A percentile compares a stretch with the other conserved stretches of the same genome.
Conservation (phyloP, 179 eudicot genomes). For the Heliamphora pulchella region DNA sequence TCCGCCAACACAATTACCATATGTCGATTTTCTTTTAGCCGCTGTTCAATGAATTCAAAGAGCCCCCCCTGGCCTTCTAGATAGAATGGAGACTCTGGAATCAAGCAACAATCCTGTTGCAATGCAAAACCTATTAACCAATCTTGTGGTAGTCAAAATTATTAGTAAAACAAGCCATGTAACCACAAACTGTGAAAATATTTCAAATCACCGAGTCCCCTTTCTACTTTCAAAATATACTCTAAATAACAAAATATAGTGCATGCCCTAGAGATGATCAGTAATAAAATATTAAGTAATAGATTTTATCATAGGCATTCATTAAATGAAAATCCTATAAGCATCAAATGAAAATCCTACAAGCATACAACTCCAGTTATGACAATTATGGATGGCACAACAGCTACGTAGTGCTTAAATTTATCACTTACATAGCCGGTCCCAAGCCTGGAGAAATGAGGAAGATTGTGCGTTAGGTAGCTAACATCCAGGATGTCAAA, state of each 20-base stretch:
- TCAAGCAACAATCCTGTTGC: conserved; percentile 88
- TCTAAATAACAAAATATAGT: background rate
- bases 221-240: background rate
- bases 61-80: conserved; percentile 89
- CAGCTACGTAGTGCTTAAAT: background rate
- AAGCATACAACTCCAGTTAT: background rate
- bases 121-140: conserved; percentile 20
- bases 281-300: background rate
- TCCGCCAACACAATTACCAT: conserved; percentile 83
- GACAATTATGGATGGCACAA: background rate
- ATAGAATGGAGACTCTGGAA: conserved; percentile 88
- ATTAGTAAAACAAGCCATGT: background rate
- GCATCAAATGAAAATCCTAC: background rate
- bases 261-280: background rate
- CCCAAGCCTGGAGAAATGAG: too few species aligned
- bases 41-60: conserved; percentile 63
- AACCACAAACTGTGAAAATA: background rate
- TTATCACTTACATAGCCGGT: too few species aligned
- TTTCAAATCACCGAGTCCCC: background rate
- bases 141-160: conserved; percentile 22
- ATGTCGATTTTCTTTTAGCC: conserved; percentile 81
- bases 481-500: too few species aligned
- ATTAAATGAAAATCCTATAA: background rate
- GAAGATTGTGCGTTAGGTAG: too few species aligned
- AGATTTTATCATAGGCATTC: background rate